Base-by-base conservation (phyloP, 805 yeast species). In the Candida krabiensis region DNA sequence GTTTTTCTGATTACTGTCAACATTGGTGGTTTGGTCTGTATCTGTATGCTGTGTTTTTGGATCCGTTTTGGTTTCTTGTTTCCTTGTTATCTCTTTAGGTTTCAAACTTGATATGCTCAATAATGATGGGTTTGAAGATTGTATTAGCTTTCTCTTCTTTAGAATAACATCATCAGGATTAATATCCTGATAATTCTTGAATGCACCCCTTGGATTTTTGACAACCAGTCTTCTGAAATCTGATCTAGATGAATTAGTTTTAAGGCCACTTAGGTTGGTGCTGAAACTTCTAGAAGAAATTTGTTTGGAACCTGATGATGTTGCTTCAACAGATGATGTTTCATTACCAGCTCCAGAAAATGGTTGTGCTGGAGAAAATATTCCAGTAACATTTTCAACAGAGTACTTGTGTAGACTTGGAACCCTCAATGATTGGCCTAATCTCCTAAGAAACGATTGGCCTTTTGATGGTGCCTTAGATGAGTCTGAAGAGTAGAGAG, bases 151-250 rank as follows among this genome's bases (percentile, higher is more conserved):
- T 34, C 46, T 38, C 9, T 30, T 37, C 28, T 46, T 50, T 12
- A 49, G 28, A 2, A 60, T 37, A 4, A 61, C 64, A 19, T 48
- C 47, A 29, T 61, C 56, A 7, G 66, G 56, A 38, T 58, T 50
- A 22, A 61, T 60, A n/a, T 59, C 62, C 24, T 50, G 46, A 33
- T 42, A 61, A 15, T 51, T 51, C 14, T 47, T 46, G 33, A 48
- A 55, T 2, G 55, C 35, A 14, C 54, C 55, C 26, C 52, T 53
- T 13, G 56, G 52, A 33, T 52, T 37, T 37, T 55, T 54, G 3
- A 60, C 47, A 3, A 48, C 38, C 19, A 60, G 40, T 29, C 50
- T 52, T 39, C 62, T 46, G 26, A 47, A 55, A 25, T 60, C 63
- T 3, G 55, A 48, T 28, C 50, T 51, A 9, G 40, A 29, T 5